A percentile compares a stretch with the other conserved stretches of the same genome.
Evolutionary conservation across 177 flowering plant species (phyloP).

Genomic region (Telopea speciosissima): DNA sequence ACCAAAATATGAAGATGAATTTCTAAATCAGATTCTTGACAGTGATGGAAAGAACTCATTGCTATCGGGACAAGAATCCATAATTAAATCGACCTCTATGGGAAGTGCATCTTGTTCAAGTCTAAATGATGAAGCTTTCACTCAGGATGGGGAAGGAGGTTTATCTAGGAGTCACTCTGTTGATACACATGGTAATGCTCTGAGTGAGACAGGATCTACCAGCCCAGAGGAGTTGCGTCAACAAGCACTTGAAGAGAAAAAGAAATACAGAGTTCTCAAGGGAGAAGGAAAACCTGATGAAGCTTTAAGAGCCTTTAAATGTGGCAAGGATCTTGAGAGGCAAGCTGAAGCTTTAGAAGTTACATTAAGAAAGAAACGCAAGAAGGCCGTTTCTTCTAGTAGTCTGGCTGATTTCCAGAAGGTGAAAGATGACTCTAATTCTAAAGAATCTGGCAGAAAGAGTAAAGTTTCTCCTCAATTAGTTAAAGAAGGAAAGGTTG

Average conservation of each 20-base stretch:
- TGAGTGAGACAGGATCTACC: constrained; percentile 28
- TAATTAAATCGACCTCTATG: constrained; percentile 12
- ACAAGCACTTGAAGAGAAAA: constrained; percentile 75
- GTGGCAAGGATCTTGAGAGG: constrained; percentile 93
- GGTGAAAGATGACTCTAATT: constrained; percentile 22
- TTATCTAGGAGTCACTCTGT: constrained; percentile 22
- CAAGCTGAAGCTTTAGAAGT: constrained; percentile 85
- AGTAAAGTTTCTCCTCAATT: constrained; percentile 19
- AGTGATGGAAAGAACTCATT: constrained; percentile 30
- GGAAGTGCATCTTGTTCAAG: constrained; percentile 43
- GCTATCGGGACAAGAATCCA: constrained; percentile 24
- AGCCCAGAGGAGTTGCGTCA: constrained; percentile 81
- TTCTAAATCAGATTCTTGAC: constrained; percentile 48
- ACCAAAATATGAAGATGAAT: constrained; percentile 49
- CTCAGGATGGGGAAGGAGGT: constrained; percentile 29
- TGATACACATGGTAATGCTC: constrained; percentile 18
- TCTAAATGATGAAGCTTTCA: constrained; percentile 21
- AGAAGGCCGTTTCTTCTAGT: constrained; percentile 33
- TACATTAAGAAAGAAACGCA: constrained; percentile 54
- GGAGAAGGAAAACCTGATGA: constrained; percentile 83
- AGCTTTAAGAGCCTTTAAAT: constrained; percentile 82
- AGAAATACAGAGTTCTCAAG: constrained; percentile 64
- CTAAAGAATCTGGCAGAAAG: constrained; percentile 26
- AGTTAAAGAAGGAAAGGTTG: constrained; percentile 49
- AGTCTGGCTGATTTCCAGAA: constrained; percentile 24